phyloP scores from a whole-genome alignment of 23 red algal genomes.

The Gracilariopsis chorda region DNA sequence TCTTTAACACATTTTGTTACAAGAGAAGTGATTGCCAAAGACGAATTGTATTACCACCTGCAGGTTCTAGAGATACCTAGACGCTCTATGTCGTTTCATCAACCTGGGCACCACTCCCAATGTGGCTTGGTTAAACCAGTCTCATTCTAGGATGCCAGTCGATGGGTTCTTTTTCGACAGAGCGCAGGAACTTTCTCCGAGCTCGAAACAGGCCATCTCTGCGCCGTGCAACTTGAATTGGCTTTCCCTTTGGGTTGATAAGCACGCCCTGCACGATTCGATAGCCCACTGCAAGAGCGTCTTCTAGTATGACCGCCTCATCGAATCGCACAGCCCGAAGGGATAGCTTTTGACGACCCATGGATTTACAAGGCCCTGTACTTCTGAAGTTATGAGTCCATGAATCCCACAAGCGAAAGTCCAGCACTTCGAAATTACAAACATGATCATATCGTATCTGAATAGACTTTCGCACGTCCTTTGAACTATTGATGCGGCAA shows the following conservation, averaged over 20 bases:
- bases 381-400: slow-evolving; percentile 41
- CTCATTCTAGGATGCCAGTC: neutral
- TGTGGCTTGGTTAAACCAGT: no score
- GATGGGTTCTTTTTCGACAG: neutral
- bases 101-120: no score
- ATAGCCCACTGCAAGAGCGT: slow-evolving; percentile 55
- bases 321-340: slow-evolving; percentile 18
- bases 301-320: slow-evolving; percentile 28
- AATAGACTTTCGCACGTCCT: neutral
- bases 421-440: slow-evolving; percentile 50
- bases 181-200: neutral
- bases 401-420: slow-evolving; percentile 46
- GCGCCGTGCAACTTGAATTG: slow-evolving; percentile 1
- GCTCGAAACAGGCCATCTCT: slow-evolving; percentile 20
- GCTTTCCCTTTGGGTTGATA: slow-evolving; percentile 32
- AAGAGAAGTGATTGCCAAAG: no score
- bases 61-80: no score
- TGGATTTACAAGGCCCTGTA: slow-evolving; percentile 10
- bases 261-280: slow-evolving; percentile 33
- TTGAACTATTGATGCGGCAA: slow-evolving; percentile 54
- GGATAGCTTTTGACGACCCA: neutral
- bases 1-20: no score
- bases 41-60: no score
- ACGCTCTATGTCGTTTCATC: no score
- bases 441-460: slow-evolving; percentile 47